A percentile compares a stretch with the other conserved stretches of the same genome.
These are phyloP conservation scores for Pyrus betulifolia DNA, from an alignment of 306 rosid genomes.

Conservation along the genomic window DNA sequence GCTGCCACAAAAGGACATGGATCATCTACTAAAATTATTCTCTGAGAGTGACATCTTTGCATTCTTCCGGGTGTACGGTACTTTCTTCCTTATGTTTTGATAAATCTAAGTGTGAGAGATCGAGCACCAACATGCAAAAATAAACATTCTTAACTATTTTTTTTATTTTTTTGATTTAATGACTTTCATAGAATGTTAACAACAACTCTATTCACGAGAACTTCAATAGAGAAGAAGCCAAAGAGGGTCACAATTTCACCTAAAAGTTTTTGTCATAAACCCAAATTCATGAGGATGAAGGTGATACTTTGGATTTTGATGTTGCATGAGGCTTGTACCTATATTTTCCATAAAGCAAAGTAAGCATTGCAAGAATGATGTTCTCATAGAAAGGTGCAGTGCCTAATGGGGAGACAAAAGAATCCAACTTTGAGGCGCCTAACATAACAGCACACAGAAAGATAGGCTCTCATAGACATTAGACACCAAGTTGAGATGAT, in stretches of 20 bases:
- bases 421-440: slow-evolving; percentile 21
- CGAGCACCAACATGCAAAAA: too few species aligned
- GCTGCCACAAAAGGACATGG: background rate
- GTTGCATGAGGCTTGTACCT: background rate
- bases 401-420: background rate
- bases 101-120: too few species aligned
- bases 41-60: background rate
- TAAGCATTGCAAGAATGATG: background rate
- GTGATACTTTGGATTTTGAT: background rate
- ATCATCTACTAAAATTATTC: too few species aligned
- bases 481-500: slow-evolving; percentile 1
- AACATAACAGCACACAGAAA: background rate
- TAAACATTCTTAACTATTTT: too few species aligned
- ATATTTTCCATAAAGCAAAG: background rate
- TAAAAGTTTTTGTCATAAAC: background rate
- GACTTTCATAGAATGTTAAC: too few species aligned
- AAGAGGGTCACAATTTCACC: background rate
- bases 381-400: background rate
- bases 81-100: too few species aligned
- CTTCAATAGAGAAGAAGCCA: background rate
- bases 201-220: too few species aligned
- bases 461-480: background rate
- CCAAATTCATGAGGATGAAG: background rate
- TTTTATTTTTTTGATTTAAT: too few species aligned
- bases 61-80: too few species aligned